Evolutionary conservation across 2,329 filamentous ascomycete genomes (phyloP), one percentile per base, ranked within the genome.

Genomic region (Aspergillus awamori): DNA sequence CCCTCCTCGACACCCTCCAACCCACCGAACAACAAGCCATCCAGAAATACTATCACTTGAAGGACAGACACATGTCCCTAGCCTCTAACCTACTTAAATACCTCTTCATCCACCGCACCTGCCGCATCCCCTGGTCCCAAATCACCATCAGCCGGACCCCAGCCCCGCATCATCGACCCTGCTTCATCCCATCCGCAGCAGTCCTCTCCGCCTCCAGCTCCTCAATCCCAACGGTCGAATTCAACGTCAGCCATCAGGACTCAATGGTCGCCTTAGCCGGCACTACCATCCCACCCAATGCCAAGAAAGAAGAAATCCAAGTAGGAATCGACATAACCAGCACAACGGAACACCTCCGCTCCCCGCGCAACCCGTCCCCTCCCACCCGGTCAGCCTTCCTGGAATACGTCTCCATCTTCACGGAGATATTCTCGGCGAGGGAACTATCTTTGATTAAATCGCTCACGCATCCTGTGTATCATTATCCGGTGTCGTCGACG

Each of bases 231-330:
- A 66, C 66, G 8, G 75, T 87, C 39, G 86, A 89, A 64, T 89
- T 89, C 77, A 89, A 89, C 64, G 81, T 89, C 58, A 86, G 83
- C 33, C 87, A 89, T 64, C 87, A 89, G 72, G 85, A 85, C 17
- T 86, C 84, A 0, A 75, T 89, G 3, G 84, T 88, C n/a, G 80
- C 81, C 0, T 74, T 89, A 5, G 83, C 86, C 1, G 85, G 87
- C 11, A 80, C 77, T 20, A 65, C 72, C 8, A 70, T 71, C 7
- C 70, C 66, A 56, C 41, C 30, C 58, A 59, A 33, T 53, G 26
- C 24, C 59, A n/a, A 26, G 48, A 48, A 6, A 56, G 53, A 15
- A 58, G 61, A 15, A 64, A 57, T 11, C 3, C 74, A 84, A 59
- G 77, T 88, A 0, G 87, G 87, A 15, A 82, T 87, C 8, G 87